phyloP scores from a whole-genome alignment of 768 basidiomycete genomes.

The Auricularia cornea region DNA sequence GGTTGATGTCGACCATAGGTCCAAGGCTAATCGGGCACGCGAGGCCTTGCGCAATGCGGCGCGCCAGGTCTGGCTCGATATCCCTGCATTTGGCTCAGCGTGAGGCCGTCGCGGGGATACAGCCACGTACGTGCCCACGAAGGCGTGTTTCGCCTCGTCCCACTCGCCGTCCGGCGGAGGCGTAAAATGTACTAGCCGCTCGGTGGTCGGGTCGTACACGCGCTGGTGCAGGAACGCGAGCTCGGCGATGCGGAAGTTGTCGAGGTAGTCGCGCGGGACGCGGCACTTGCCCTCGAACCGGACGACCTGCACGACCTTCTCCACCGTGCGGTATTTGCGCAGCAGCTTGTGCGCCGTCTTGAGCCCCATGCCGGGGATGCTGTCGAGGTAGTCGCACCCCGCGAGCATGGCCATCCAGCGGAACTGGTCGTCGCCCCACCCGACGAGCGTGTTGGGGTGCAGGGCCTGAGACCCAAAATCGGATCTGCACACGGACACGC shows the following conservation, averaged over 20 bases:
- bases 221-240: conserved; percentile 89
- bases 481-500: conserved; percentile 54
- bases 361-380: conserved; percentile 84
- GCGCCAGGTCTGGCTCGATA: conserved; percentile 55
- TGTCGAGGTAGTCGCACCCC: conserved; percentile 88
- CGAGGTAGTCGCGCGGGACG: conserved; percentile 69
- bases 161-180: conserved; percentile 42
- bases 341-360: conserved; percentile 86
- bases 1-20: conserved; percentile 75
- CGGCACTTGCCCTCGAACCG: conserved; percentile 75
- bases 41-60: conserved; percentile 57
- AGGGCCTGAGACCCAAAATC: conserved; percentile 51
- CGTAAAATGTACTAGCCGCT: conserved; percentile 63
- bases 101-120: too few species aligned
- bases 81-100: conserved; percentile 38
- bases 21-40: conserved; percentile 59
- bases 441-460: conserved; percentile 62
- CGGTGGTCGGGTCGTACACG: conserved; percentile 69
- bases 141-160: conserved; percentile 55
- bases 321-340: conserved; percentile 76
- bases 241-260: conserved; percentile 73
- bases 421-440: conserved; percentile 88
- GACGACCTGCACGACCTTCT: conserved; percentile 70
- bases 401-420: conserved; percentile 89
- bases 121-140: conserved; percentile 49